These are phyloP conservation scores for Amaranthus hypochondriacus DNA, from an alignment of 148 eudicot species.

Conservation along the genomic window DNA sequence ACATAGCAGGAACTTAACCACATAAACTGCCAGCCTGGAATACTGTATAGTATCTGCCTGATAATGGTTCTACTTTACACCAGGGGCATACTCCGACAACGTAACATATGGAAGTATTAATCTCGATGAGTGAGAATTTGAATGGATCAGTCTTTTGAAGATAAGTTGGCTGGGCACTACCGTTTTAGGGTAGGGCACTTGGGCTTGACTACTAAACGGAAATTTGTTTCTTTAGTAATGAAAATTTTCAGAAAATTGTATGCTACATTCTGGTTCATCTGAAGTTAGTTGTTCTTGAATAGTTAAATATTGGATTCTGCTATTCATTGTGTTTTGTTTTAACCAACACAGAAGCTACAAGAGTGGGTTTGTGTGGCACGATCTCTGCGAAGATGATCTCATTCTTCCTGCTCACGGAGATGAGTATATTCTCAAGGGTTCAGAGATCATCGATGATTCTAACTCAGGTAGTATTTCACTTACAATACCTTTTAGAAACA, in stretches of 20 bases:
- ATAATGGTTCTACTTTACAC: too few relatives aligned
- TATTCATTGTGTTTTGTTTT: conserved; percentile 10
- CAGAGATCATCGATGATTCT: conserved; percentile 70
- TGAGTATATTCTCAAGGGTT: conserved; percentile 92
- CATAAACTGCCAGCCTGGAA: too few relatives aligned
- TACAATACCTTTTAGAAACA: not conserved
- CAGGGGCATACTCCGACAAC: too few relatives aligned
- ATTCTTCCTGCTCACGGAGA: conserved; percentile 79
- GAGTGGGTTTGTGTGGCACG: conserved; percentile 97
- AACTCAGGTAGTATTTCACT: conserved; percentile 38
- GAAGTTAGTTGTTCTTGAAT: not conserved
- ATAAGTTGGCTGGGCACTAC: too few relatives aligned
- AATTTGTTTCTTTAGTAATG: not conserved
- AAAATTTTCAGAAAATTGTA: not conserved
- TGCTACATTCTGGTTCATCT: not conserved
- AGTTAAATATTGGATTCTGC: not conserved
- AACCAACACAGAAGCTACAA: conserved; percentile 72
- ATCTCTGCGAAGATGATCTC: conserved; percentile 80
- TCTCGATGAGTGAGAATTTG: too few relatives aligned
- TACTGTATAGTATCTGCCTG: too few relatives aligned
- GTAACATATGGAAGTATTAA: too few relatives aligned
- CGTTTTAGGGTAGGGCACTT: not conserved
- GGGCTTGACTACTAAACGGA: not conserved
- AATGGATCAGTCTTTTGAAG: too few relatives aligned
- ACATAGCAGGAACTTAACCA: too few relatives aligned